These are phyloP conservation scores for Lasiodiplodia gonubiensis DNA, from an alignment of 2,329 filamentous ascomycete genomes.

Conservation along the genomic window DNA sequence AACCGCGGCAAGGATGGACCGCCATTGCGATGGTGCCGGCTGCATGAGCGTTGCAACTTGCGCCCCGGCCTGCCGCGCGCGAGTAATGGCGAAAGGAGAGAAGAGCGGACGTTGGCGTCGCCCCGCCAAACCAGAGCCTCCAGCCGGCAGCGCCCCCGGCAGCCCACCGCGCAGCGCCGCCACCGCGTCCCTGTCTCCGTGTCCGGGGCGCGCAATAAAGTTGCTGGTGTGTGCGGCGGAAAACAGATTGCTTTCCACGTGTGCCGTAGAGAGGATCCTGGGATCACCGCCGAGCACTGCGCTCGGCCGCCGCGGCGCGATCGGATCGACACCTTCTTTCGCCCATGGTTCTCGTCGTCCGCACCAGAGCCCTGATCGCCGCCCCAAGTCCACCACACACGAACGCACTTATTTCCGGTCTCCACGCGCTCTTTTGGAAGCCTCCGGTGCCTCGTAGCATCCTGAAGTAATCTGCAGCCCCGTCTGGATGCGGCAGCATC, in stretches of 20 bases:
- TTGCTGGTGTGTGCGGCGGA: conserved; percentile 19
- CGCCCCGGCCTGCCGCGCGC: conserved; percentile 8
- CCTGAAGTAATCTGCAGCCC: conserved; percentile 21
- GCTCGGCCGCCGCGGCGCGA: conserved; percentile 22
- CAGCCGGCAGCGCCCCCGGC: neutral
- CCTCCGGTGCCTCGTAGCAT: conserved; percentile 15
- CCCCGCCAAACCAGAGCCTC: neutral
- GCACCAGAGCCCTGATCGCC: conserved; percentile 2
- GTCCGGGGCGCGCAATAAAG: conserved; percentile 1
- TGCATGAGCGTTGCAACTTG: conserved; percentile 22
- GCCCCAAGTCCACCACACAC: neutral
- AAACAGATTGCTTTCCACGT: conserved; percentile 22
- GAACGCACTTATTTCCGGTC: conserved; percentile 12
- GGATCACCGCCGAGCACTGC: conserved; percentile 14
- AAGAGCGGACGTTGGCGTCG: neutral
- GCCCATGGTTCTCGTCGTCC: neutral
- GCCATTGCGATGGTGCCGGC: conserved; percentile 16
- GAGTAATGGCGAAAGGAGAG: conserved; percentile 25
- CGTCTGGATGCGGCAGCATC: conserved; percentile 22
- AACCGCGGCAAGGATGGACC: conserved; percentile 22
- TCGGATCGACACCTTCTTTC: conserved; percentile 23
- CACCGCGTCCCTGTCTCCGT: conserved; percentile 2
- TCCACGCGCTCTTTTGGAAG: neutral
- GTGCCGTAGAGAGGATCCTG: conserved; percentile 14
- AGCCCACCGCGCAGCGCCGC: neutral